Percentiles rank a stretch among this genome's conserved stretches.
Conservation (phyloP, 345 rosid species). For the Eucalyptus guilfoylei region DNA sequence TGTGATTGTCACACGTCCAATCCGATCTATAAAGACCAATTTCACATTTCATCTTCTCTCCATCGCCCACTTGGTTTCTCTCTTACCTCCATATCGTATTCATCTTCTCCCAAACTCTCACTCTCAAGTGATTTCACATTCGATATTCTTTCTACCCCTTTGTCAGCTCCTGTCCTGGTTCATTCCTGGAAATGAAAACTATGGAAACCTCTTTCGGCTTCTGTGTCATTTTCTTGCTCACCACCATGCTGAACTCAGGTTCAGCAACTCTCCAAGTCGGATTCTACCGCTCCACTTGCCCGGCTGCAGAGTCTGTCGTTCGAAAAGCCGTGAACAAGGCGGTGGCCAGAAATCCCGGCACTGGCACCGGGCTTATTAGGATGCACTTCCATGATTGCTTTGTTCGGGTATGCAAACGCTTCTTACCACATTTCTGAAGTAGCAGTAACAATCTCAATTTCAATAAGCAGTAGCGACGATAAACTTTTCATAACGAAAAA, state of each 20-base stretch:
- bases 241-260: background rate
- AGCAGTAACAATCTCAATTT: background rate
- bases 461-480: background rate
- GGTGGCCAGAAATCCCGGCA: background rate
- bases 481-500: too few species aligned
- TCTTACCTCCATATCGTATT: background rate
- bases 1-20: background rate
- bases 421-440: background rate
- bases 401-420: background rate
- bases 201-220: background rate
- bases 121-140: background rate
- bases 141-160: background rate
- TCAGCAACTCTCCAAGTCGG: background rate
- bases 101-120: background rate
- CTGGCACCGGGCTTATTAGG: conserved; percentile 1
- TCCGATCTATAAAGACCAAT: background rate
- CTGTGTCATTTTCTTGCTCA: background rate
- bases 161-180: background rate
- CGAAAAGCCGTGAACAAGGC: conserved; percentile 1
- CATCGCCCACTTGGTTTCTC: background rate
- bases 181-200: background rate
- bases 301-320: background rate
- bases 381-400: conserved; percentile 20
- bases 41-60: background rate
- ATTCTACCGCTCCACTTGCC: conserved; percentile 4